Conservation (phyloP, 163 green algal species). For the Scenedesmus sp. region DNA sequence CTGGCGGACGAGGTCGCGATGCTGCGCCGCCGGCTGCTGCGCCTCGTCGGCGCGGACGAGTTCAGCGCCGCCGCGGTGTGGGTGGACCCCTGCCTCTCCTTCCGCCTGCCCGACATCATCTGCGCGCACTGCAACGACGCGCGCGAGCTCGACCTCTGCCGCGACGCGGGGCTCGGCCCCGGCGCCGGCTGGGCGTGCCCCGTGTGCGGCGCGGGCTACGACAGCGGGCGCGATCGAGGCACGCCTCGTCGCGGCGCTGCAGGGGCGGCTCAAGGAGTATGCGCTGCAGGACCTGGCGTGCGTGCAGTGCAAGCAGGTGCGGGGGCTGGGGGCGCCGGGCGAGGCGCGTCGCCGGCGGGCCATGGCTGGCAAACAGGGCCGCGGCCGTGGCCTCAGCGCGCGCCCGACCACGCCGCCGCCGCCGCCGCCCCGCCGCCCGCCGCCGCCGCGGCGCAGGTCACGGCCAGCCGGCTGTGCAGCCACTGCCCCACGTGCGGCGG, state of each 20-base stretch:
- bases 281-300: conserved; percentile 89
- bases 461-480: conserved; percentile 61
- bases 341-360: not conserved
- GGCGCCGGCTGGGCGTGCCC: conserved; percentile 76
- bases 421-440: too few relatives aligned
- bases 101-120: conserved; percentile 88
- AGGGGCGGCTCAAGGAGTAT: conserved; percentile 62
- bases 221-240: conserved; percentile 81
- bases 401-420: too few relatives aligned
- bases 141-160: conserved; percentile 90
- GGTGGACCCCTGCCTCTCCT: conserved; percentile 83
- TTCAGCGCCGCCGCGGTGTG: conserved; percentile 85
- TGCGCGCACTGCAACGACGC: conserved; percentile 91
- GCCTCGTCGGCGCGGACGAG: conserved; percentile 82
- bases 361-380: not conserved
- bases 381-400: not conserved
- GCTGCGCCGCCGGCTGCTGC: conserved; percentile 73
- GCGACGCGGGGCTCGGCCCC: conserved; percentile 70
- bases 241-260: conserved; percentile 71
- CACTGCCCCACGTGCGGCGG: conserved; percentile 74
- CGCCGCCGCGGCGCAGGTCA: conserved; percentile 55
- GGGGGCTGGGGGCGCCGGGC: not conserved
- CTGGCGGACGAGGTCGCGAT: conserved; percentile 59
- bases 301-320: conserved; percentile 69
- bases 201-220: conserved; percentile 70